These are phyloP conservation scores for Aspergillus cristatus DNA, from an alignment of 495 filamentous ascomycete genomes.

Conservation along the genomic window DNA sequence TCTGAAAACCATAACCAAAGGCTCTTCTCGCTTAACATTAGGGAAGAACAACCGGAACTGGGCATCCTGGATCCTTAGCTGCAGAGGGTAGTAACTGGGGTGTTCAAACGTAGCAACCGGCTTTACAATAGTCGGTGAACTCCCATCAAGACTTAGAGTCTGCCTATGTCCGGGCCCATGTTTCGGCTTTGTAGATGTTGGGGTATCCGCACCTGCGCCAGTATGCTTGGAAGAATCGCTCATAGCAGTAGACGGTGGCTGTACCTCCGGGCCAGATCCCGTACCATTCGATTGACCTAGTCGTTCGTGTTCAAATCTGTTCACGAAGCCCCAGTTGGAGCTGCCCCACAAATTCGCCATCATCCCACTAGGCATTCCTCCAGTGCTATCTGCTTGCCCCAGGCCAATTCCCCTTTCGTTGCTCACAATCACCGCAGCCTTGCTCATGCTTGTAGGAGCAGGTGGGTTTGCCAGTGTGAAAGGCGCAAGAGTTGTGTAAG, in stretches of 20 bases:
- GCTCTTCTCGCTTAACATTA: slow-evolving; percentile 60
- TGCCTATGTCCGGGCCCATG: slow-evolving; percentile 54
- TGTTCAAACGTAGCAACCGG: slow-evolving; percentile 47
- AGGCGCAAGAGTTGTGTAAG: slow-evolving; percentile 66
- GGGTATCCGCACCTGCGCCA: slow-evolving; percentile 12
- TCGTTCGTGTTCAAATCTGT: slow-evolving; percentile 52
- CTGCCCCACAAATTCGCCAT: slow-evolving; percentile 92
- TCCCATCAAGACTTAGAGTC: slow-evolving; percentile 66
- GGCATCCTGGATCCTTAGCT: slow-evolving; percentile 78
- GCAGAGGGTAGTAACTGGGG: slow-evolving; percentile 72
- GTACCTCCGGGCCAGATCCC: slow-evolving; percentile 28
- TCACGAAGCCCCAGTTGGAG: slow-evolving; percentile 71
- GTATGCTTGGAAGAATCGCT: slow-evolving; percentile 21
- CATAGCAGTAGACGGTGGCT: slow-evolving; percentile 15
- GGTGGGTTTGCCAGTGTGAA: slow-evolving; percentile 77
- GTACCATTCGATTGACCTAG: slow-evolving; percentile 30
- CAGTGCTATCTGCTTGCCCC: slow-evolving; percentile 49
- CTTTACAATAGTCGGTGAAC: slow-evolving; percentile 36
- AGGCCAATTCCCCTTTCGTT: slow-evolving; percentile 61
- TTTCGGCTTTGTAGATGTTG: slow-evolving; percentile 7
- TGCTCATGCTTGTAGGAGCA: slow-evolving; percentile 78
- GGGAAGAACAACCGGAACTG: slow-evolving; percentile 92
- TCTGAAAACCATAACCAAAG: slow-evolving; percentile 69
- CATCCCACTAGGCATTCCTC: slow-evolving; percentile 69
- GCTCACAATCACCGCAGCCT: slow-evolving; percentile 71